Base-by-base conservation (phyloP, 2,329 filamentous ascomycete genomes). In the Phialophora chinensis region DNA sequence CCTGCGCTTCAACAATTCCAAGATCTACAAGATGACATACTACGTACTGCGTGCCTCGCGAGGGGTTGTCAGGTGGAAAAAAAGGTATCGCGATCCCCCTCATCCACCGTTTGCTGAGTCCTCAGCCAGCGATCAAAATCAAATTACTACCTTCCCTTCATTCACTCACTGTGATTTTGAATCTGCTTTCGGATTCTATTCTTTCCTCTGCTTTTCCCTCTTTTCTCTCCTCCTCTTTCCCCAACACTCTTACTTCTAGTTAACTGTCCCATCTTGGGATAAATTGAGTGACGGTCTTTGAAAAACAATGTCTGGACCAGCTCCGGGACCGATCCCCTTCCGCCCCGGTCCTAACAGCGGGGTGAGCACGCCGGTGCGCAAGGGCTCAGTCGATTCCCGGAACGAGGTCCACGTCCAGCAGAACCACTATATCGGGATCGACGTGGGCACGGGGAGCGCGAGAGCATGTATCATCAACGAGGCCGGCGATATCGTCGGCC, bases 391-490 rank as follows among this genome's bases (percentile, higher is more conserved):
- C 59, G 80, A 81, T 73, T 81, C 83, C 58, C 83, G 84, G 71
- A 86, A 88, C 73, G 85, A 87, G 72, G 79, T 88, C 60, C 81
- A 82, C 65, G 80, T 85, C 49, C 83, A 86, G 67, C 77, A 83
- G 71, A 84, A 87, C 73, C 86, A 89, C 75, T 89, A 86, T 77
- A 88, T 98, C 75, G 94, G 94, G 68, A 92, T 99, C 73, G 95
- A 99, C 81, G 94, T 99, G 59, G 95, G 95, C 60, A 99, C 95
- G 23, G 95, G 95, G 63, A 97, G 92, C 77, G 95, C 94, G 47
- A 88, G 95, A 76, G 95, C 95, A 62, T 98, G 95, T 80, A 92
- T 99, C 76, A 97, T 99, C 79, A 92, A 98, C 77, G 86, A 89
- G 69, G 89, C 90, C 49, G 95, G 95, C 61, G 92, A 97, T 76